These are phyloP conservation scores for Saksenaea vasiformis DNA, from an alignment of 371 early-diverging fungal species.

Conservation along the genomic window DNA sequence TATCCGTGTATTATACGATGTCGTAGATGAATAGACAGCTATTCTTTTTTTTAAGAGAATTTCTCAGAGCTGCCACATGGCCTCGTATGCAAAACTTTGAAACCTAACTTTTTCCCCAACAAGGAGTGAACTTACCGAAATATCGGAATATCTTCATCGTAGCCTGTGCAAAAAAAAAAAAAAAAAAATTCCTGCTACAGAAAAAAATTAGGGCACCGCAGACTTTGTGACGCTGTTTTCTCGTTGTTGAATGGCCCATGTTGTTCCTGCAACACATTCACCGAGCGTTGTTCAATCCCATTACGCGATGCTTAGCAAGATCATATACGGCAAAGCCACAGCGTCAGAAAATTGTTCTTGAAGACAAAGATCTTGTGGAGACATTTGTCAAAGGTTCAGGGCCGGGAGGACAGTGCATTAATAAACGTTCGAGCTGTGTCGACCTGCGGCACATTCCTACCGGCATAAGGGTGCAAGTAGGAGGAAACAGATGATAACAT, in stretches of 20 bases:
- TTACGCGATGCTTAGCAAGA: neutral
- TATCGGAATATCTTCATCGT: no score
- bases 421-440: slow-evolving; percentile 86
- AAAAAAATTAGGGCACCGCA: no score
- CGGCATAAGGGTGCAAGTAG: slow-evolving; percentile 71
- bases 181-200: no score
- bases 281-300: neutral
- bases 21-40: slow-evolving; percentile 31
- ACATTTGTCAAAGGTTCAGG: slow-evolving; percentile 89
- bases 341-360: slow-evolving; percentile 58
- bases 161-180: no score
- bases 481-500: neutral
- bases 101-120: no score
- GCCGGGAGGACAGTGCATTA: slow-evolving; percentile 93
- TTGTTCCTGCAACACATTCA: neutral
- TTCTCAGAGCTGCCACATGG: neutral
- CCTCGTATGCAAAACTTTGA: no score
- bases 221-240: no score
- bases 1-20: slow-evolving; percentile 56
- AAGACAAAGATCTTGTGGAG: slow-evolving; percentile 82
- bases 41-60: neutral
- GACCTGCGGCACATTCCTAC: slow-evolving; percentile 87
- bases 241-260: neutral
- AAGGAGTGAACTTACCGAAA: no score
- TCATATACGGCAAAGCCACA: slow-evolving; percentile 7